These are phyloP conservation scores for Fusarium nelsonii DNA, from an alignment of 2,329 filamentous ascomycete genomes.

Conservation along the genomic window DNA sequence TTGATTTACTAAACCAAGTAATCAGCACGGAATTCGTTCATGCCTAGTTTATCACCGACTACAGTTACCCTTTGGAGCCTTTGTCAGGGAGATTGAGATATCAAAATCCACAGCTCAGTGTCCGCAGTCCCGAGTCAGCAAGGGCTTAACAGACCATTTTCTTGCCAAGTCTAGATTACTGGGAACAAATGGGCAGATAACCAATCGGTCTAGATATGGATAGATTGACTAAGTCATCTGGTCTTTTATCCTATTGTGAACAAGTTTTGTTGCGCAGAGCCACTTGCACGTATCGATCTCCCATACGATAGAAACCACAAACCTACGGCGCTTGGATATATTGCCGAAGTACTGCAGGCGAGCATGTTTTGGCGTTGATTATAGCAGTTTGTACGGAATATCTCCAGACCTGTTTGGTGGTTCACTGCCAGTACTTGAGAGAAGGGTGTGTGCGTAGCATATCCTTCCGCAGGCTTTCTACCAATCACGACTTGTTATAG, in stretches of 20 bases:
- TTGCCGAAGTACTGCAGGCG: too few relatives aligned
- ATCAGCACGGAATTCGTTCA: slow-evolving; percentile 22
- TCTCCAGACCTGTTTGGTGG: slow-evolving; percentile 11
- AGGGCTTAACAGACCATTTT: neutral
- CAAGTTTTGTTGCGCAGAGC: neutral
- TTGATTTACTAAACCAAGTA: slow-evolving; percentile 31
- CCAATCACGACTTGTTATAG: slow-evolving; percentile 24
- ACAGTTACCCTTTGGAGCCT: neutral
- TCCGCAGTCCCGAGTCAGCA: neutral
- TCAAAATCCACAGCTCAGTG: neutral
- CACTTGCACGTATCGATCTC: neutral
- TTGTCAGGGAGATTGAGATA: slow-evolving; percentile 1
- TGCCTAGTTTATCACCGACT: neutral
- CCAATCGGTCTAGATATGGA: neutral
- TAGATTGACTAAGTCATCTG: neutral
- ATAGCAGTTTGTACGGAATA: neutral
- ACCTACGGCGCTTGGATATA: neutral
- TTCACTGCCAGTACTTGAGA: neutral
- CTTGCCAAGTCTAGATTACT: neutral
- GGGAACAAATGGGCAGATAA: neutral
- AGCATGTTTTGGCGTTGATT: slow-evolving; percentile 3
- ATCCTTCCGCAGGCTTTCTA: neutral
- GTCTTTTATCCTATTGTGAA: neutral
- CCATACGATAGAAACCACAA: too few relatives aligned
- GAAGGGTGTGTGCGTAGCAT: slow-evolving; percentile 1